Base-by-base conservation (phyloP, 495 filamentous ascomycete genomes). In the Penicillium maclennaniae region DNA sequence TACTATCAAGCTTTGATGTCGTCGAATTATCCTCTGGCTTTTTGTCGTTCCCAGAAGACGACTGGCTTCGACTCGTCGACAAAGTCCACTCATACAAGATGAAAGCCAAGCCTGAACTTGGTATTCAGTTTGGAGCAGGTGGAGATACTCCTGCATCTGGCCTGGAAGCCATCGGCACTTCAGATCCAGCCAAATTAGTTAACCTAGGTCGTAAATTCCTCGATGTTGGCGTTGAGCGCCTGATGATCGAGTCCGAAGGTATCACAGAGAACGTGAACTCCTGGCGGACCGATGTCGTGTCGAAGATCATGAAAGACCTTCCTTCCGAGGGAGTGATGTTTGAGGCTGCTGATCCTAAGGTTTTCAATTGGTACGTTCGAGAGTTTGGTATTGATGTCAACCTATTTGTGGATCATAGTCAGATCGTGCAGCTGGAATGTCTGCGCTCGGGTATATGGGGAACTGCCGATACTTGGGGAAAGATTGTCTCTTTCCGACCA, bases 171-270 rank as follows among this genome's bases (percentile, higher is more conserved):
- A 69, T 80, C 16, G 79, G 78, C 10, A 79, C 79, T 16, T 76
- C 73, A n/a, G 79, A 81, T 37, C 74, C 78, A 1, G 63, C 63
- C 7, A 79, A 78, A 49, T 58, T 83, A 17, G 63, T 83, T 2
- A 70, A 75, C 28, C 51, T 82, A 51, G 78, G 72, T 43, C 76
- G 68, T 42, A 68, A 67, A 41, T 83, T 84, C 54, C 67, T 83
- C 14, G 67, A 82, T 31, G 73, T 62, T 0, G 81, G 82, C 2
- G 80, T 83, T 5, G 77, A 84, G 58, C 72, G 81, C 2, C 61
- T 83, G 45, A 83, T 83, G 80, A 80, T 83, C 49, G 80, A 84
- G 58, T 81, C 76, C n/a, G 80, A 83, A 61, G 81, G 79, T 0
- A 83, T 83, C 56, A 83, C 81, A 6, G 80, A 83, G 69, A 83